Evolutionary conservation across 2,329 filamentous ascomycete genomes (phyloP).

Genomic region (Acrocalymma vagum): DNA sequence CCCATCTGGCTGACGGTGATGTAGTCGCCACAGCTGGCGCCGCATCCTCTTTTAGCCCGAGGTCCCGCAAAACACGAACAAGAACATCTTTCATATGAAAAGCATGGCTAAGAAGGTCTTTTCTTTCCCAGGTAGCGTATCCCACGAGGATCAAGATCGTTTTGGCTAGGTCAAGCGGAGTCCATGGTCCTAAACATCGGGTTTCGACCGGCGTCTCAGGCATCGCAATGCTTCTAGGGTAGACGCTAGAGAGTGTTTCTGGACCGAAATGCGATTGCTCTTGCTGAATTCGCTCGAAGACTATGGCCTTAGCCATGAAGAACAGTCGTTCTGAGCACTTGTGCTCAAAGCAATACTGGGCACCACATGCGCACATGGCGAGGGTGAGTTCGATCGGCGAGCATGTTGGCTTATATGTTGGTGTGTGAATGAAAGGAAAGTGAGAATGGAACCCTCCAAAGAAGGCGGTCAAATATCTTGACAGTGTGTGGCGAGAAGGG

Average conservation of each 20-base stretch:
- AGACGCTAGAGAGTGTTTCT: slow-evolving; percentile 28
- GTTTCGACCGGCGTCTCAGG: slow-evolving; percentile 12
- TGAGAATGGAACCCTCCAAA: slow-evolving; percentile 43
- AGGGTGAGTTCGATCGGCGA: slow-evolving; percentile 42
- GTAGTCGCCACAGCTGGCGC: slow-evolving; percentile 12
- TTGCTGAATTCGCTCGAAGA: slow-evolving; percentile 34
- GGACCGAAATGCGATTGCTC: slow-evolving; percentile 33
- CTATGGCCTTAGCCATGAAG: slow-evolving; percentile 37
- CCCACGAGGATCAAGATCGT: slow-evolving; percentile 40
- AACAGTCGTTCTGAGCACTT: slow-evolving; percentile 38
- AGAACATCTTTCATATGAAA: slow-evolving; percentile 36
- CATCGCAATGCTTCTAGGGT: slow-evolving; percentile 19
- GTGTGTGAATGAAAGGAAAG: slow-evolving; percentile 42
- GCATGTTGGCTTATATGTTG: slow-evolving; percentile 39
- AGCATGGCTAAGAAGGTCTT: slow-evolving; percentile 38
- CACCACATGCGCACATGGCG: slow-evolving; percentile 42
- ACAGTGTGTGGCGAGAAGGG: slow-evolving; percentile 38
- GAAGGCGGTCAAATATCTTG: slow-evolving; percentile 41
- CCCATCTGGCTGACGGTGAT: slow-evolving; percentile 34
- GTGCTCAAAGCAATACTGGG: slow-evolving; percentile 44
- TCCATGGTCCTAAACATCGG: slow-evolving; percentile 30
- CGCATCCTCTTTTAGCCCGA: slow-evolving; percentile 32
- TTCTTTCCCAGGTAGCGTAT: slow-evolving; percentile 42
- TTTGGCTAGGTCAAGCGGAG: slow-evolving; percentile 36
- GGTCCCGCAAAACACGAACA: slow-evolving; percentile 37